These are phyloP conservation scores for Nothopassalora personata DNA, from an alignment of 2,329 filamentous ascomycete species.

Conservation along the genomic window DNA sequence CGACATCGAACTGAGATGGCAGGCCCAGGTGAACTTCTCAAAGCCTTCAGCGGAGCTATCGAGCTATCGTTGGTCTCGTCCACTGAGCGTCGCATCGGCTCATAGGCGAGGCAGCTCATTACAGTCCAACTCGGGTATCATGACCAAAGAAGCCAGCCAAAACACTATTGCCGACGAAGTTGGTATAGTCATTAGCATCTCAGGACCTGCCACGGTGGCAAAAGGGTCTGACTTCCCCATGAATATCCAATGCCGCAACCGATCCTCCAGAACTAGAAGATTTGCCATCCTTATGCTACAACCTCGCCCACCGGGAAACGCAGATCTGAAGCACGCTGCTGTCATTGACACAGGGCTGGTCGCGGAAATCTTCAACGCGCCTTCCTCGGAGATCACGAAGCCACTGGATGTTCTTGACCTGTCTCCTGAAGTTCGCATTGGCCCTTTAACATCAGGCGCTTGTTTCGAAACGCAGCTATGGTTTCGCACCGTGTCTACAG, in stretches of 20 bases:
- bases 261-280: constrained; percentile 57
- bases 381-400: constrained; percentile 46
- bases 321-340: neutral
- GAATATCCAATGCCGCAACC: constrained; percentile 72
- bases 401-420: constrained; percentile 66
- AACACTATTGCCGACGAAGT: neutral
- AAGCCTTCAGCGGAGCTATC: constrained; percentile 11
- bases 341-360: constrained; percentile 11
- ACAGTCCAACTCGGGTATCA: constrained; percentile 7
- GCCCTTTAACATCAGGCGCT: constrained; percentile 64
- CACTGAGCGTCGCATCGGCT: constrained; percentile 12
- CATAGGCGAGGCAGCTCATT: constrained; percentile 12
- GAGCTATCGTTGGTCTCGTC: constrained; percentile 26
- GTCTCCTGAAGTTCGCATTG: constrained; percentile 67
- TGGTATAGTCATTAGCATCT: constrained; percentile 71
- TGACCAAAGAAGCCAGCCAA: constrained; percentile 5
- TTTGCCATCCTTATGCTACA: constrained; percentile 55
- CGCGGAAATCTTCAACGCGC: constrained; percentile 17
- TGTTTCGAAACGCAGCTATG: constrained; percentile 69
- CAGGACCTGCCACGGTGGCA: constrained; percentile 54
- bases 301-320: constrained; percentile 7
- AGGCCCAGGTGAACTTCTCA: constrained; percentile 22
- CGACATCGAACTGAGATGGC: constrained; percentile 24
- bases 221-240: constrained; percentile 66
- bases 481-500: constrained; percentile 63